Evolutionary conservation across 2,329 filamentous ascomycete species (phyloP).

Genomic region (Exophiala viscosa): DNA sequence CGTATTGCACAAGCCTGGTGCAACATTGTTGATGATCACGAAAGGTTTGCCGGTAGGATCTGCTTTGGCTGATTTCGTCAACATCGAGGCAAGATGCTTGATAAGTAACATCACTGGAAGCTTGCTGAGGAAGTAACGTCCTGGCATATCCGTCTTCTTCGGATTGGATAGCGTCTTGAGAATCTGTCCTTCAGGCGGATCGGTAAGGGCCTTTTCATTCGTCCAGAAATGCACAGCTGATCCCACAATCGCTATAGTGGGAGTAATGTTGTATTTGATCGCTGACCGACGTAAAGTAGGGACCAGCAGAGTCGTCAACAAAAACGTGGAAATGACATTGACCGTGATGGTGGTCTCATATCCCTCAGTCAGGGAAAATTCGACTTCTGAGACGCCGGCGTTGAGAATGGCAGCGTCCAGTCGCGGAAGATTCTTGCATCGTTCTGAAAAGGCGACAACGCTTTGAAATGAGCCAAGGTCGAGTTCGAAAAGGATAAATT

Average conservation of each 20-base stretch:
- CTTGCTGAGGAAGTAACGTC: conserved; percentile 47
- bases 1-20: conserved; percentile 53
- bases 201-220: conserved; percentile 25
- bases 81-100: conserved; percentile 14
- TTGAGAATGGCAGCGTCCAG: conserved; percentile 41
- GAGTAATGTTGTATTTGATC: conserved; percentile 28
- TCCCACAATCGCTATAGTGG: conserved; percentile 31
- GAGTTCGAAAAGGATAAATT: conserved; percentile 30
- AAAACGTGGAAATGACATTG: conserved; percentile 30
- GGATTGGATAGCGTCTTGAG: conserved; percentile 29
- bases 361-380: conserved; percentile 31
- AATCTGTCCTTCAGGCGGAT: conserved; percentile 17
- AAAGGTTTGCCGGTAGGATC: conserved; percentile 18
- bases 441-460: conserved; percentile 36
- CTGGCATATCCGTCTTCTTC: conserved; percentile 36
- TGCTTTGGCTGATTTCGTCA: conserved; percentile 20
- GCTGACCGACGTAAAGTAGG: conserved; percentile 42
- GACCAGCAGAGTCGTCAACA: conserved; percentile 27
- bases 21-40: conserved; percentile 51
- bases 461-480: conserved; percentile 38
- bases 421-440: conserved; percentile 31
- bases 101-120: conserved; percentile 30
- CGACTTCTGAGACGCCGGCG: conserved; percentile 40
- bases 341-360: conserved; percentile 30
- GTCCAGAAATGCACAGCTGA: conserved; percentile 38